phyloP scores from a whole-genome alignment of 139 green algal genomes.

The Micractinium sp. region DNA sequence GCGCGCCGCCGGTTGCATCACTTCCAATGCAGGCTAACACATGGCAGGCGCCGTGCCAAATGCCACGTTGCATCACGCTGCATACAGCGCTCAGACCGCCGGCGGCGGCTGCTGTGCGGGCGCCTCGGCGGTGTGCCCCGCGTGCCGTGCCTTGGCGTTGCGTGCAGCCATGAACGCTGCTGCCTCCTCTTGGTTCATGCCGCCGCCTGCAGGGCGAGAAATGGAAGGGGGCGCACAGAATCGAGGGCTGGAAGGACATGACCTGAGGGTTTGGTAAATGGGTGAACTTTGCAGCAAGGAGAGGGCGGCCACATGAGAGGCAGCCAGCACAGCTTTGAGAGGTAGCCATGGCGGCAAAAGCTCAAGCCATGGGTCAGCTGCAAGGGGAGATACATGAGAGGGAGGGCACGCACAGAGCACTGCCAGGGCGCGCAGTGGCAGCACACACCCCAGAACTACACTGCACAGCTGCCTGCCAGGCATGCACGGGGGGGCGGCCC shows the following conservation, averaged over 20 bases:
- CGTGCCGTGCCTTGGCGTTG: neutral
- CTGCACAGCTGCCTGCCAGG: too few species aligned
- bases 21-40: neutral
- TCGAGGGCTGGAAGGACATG: neutral
- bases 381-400: too few species aligned
- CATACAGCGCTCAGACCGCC: neutral
- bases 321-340: neutral
- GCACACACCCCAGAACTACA: too few species aligned
- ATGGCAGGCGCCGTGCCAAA: neutral
- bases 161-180: neutral
- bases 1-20: neutral
- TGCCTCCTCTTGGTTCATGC: neutral
- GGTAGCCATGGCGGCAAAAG: neutral
- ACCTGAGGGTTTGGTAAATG: neutral
- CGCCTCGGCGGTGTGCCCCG: neutral
- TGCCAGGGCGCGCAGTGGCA: too few species aligned
- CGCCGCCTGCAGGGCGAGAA: neutral
- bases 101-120: conserved; percentile 1
- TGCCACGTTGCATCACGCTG: neutral
- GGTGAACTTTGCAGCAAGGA: neutral
- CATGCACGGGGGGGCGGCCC: too few species aligned
- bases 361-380: too few species aligned
- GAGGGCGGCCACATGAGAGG: neutral
- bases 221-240: neutral
- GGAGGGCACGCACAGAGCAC: too few species aligned